Base-by-base conservation (phyloP, 768 basidiomycete genomes). In the Neoboletus magnificus region DNA sequence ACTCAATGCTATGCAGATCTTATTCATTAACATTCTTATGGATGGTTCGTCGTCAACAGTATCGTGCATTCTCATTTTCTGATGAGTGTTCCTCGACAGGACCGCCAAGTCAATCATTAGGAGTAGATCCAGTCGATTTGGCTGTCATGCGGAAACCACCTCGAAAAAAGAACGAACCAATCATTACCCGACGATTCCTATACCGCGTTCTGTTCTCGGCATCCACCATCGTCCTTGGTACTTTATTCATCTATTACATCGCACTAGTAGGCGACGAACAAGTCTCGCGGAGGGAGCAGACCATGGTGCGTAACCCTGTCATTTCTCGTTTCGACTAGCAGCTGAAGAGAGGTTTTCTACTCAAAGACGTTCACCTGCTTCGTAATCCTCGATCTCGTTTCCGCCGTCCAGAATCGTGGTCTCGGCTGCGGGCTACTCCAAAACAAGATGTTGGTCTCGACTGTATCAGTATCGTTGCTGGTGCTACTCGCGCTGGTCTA, bases 21-120 rank as follows among this genome's bases (percentile, higher is more conserved):
- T 98, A n/a, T 98, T 97, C 69, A 98, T 98, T 66, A 98, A 98
- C 74, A 97, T 98, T 68, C 82, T 98, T 46, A 98, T 98, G 95
- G 96, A 98, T 61, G 94, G 93, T 88, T 54, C 33, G 80, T 71
- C 18, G 37, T 33, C 7, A 2, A 22, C 25, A 56, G 49, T 48
- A 4, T 20, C 43, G 2, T 29, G 9, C 20, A 35, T 25, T 39
- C 25, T 35, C 53, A 20, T 32, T 50, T 32, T 15, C 33, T 57
- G 8, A 33, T 39, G 18, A 35, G 22, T 30, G 12, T 29, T 49
- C 36, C 5, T 40, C 59, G 54, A 41, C 67, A 93, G 91, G 93
- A 10, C 94, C 94, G 11, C 94, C 94, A 4, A 93, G 92, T 66
- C 94, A 97, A 70, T 94, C 93, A 51, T 79, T 98, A 39, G 96